These are phyloP conservation scores for Xylariaceae sp. DNA, from an alignment of 2,329 filamentous ascomycete genomes.

Conservation along the genomic window DNA sequence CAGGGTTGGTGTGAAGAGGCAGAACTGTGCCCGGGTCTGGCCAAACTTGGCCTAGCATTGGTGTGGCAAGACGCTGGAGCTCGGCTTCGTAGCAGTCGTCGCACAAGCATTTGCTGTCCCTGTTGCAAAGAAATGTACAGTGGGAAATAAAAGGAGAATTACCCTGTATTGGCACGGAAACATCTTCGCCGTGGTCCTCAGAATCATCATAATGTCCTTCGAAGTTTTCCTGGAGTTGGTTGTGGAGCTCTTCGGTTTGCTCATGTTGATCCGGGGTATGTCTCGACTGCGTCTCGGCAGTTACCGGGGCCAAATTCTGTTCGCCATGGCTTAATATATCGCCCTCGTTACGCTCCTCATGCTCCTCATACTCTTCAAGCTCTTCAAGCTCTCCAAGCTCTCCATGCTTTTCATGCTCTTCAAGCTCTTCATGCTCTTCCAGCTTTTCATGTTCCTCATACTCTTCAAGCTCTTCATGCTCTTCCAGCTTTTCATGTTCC, in stretches of 20 bases:
- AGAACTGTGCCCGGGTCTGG: constrained; percentile 2
- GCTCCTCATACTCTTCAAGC: not conserved
- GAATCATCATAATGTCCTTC: constrained; percentile 18
- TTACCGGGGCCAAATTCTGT: constrained; percentile 11
- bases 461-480: constrained; percentile 10
- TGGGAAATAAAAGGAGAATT: constrained; percentile 18
- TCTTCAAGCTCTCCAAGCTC: not conserved
- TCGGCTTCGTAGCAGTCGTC: constrained; percentile 17
- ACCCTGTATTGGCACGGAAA: constrained; percentile 27
- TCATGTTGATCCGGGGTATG: not conserved
- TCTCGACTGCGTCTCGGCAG: not conserved
- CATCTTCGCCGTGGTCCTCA: constrained; percentile 23
- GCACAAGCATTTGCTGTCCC: constrained; percentile 10
- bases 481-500: not conserved
- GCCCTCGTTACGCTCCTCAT: constrained; percentile 3
- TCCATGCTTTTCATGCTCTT: not conserved
- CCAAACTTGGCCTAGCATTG: constrained; percentile 7
- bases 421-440: not conserved
- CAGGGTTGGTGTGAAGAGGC: constrained; percentile 5
- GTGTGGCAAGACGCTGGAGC: constrained; percentile 11
- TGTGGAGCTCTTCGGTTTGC: constrained; percentile 5
- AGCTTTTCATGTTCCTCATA: not conserved
- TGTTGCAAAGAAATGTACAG: constrained; percentile 1
- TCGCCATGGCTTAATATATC: constrained; percentile 21
- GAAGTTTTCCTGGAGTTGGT: constrained; percentile 4